Conservation (phyloP, 2,329 filamentous ascomycete species). For the Podosphaera aphanis region DNA sequence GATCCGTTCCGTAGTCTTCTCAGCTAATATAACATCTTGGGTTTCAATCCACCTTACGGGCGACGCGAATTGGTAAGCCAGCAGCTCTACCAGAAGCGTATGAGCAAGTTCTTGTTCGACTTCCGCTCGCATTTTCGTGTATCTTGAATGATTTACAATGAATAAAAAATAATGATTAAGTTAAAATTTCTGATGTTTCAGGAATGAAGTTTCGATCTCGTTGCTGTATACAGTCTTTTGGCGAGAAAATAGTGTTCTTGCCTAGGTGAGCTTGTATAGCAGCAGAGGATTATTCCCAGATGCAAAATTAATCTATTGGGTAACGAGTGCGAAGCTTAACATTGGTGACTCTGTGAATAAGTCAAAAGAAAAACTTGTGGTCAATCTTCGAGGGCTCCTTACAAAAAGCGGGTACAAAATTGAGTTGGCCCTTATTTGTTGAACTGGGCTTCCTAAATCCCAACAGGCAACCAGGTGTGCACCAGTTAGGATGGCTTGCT, state of each 20-base stretch:
- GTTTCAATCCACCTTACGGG: constrained; percentile 99
- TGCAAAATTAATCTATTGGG: background rate
- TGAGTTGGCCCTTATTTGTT: background rate
- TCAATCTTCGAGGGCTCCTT: background rate
- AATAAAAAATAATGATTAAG: background rate
- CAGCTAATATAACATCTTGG: constrained; percentile 94
- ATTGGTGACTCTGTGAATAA: background rate
- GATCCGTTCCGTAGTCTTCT: constrained; percentile 88
- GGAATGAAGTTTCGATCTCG: background rate
- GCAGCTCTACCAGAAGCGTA: constrained; percentile 90
- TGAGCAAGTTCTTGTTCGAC: constrained; percentile 98
- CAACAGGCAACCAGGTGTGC: background rate
- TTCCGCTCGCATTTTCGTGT: constrained; percentile 70
- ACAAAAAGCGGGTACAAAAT: background rate
- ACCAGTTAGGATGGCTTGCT: background rate
- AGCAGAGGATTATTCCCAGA: background rate
- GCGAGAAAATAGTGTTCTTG: background rate
- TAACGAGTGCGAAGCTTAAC: background rate
- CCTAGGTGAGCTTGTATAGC: background rate
- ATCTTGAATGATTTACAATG: background rate
- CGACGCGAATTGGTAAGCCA: constrained; percentile 97
- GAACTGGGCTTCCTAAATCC: background rate
- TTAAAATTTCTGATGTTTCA: background rate
- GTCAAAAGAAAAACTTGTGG: background rate
- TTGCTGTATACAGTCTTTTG: background rate